These are phyloP conservation scores for Cutaneotrichosporon spelunceum DNA, from an alignment of 1,284 basidiomycete genomes.

Conservation along the genomic window DNA sequence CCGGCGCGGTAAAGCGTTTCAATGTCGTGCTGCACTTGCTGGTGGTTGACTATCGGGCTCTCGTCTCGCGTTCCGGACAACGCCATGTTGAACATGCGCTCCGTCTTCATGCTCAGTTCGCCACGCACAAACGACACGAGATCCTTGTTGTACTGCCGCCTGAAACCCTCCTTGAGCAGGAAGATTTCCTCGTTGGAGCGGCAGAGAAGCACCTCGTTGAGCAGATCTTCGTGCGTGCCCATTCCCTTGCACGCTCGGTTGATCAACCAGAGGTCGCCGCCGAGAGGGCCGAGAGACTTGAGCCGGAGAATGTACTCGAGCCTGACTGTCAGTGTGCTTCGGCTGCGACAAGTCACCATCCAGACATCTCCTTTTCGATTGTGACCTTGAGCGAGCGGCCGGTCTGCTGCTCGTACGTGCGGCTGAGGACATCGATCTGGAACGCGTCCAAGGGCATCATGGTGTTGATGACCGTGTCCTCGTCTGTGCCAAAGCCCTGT, in stretches of 20 bases:
- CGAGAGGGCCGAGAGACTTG: slow-evolving; percentile 48
- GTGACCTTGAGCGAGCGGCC: slow-evolving; percentile 44
- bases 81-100: slow-evolving; percentile 52
- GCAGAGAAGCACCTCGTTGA: slow-evolving; percentile 49
- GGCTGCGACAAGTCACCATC: slow-evolving; percentile 37
- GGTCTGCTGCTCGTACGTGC: slow-evolving; percentile 47
- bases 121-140: slow-evolving; percentile 43
- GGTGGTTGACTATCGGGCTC: slow-evolving; percentile 45
- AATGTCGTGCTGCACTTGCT: slow-evolving; percentile 49
- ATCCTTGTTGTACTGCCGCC: slow-evolving; percentile 45
- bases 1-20: slow-evolving; percentile 48
- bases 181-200: slow-evolving; percentile 52
- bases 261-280: slow-evolving; percentile 46
- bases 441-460: slow-evolving; percentile 48
- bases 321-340: slow-evolving; percentile 26
- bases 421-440: slow-evolving; percentile 47
- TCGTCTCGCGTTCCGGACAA: slow-evolving; percentile 49
- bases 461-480: slow-evolving; percentile 44
- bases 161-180: slow-evolving; percentile 50
- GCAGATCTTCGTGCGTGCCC: slow-evolving; percentile 51
- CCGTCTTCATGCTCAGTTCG: slow-evolving; percentile 53
- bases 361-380: slow-evolving; percentile 50
- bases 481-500: slow-evolving; percentile 52
- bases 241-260: slow-evolving; percentile 47
- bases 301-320: slow-evolving; percentile 50